A percentile compares a stretch with the other conserved stretches of the same genome.
Conservation (phyloP, 2,329 filamentous ascomycete genomes). For the Penicillium sp. region DNA sequence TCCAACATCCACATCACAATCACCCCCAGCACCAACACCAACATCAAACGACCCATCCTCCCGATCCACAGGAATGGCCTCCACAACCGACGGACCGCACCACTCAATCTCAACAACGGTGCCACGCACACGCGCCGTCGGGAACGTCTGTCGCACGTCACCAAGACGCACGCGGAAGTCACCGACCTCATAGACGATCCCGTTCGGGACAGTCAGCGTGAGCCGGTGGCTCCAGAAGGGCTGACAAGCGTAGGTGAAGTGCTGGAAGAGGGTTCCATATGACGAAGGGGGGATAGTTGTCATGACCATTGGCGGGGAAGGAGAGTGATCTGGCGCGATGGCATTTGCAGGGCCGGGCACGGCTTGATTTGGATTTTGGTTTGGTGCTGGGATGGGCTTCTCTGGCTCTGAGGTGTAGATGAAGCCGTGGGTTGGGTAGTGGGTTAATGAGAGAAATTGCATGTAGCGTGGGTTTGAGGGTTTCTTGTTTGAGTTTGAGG, state of each 20-base stretch:
- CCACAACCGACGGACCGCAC: conserved; percentile 36
- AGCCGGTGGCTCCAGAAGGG: conserved; percentile 44
- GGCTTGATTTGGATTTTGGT: neutral
- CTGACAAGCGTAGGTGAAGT: conserved; percentile 42
- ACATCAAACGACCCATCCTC: neutral
- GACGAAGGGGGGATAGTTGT: conserved; percentile 38
- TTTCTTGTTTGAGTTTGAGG: conserved; percentile 29
- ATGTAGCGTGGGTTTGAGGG: conserved; percentile 37
- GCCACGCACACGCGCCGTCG: conserved; percentile 37
- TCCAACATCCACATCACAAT: conserved; percentile 18
- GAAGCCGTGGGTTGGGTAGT: conserved; percentile 41
- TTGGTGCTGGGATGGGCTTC: neutral
- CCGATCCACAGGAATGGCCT: conserved; percentile 18
- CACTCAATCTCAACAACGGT: conserved; percentile 47
- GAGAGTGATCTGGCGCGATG: conserved; percentile 1
- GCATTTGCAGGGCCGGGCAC: neutral
- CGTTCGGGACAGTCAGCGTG: conserved; percentile 35
- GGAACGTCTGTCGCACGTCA: conserved; percentile 43
- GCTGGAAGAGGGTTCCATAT: conserved; percentile 37
- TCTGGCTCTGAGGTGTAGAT: conserved; percentile 39
- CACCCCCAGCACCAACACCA: neutral
- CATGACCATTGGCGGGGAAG: conserved; percentile 34
- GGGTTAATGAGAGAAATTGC: conserved; percentile 43
- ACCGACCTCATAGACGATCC: conserved; percentile 42
- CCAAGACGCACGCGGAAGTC: conserved; percentile 45